These are phyloP conservation scores for Fusarium tricinctum DNA, from an alignment of 2,329 filamentous ascomycete genomes.

Conservation along the genomic window DNA sequence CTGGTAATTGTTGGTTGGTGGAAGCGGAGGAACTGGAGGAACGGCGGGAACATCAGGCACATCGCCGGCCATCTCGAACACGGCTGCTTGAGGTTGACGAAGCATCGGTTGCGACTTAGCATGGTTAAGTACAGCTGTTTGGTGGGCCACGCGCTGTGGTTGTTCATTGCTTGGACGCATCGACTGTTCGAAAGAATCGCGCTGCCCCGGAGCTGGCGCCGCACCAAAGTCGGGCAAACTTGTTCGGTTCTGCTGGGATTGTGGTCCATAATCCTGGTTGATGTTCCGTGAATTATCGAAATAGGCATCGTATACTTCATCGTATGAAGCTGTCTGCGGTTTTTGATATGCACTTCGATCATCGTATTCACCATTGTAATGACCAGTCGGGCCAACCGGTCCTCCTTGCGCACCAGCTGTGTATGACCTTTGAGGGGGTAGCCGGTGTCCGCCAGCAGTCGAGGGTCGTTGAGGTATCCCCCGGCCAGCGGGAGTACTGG, in stretches of 20 bases:
- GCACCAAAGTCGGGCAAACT: conserved; percentile 62
- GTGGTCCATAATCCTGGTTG: conserved; percentile 44
- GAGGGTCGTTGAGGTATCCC: conserved; percentile 67
- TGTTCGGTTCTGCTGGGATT: conserved; percentile 43
- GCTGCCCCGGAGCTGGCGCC: conserved; percentile 50
- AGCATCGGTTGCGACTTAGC: conserved; percentile 78
- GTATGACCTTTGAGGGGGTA: conserved; percentile 68
- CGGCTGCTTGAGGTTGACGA: conserved; percentile 73
- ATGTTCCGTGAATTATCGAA: conserved; percentile 59
- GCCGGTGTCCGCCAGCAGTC: conserved; percentile 67
- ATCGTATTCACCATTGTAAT: conserved; percentile 52
- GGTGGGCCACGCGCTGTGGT: conserved; percentile 65
- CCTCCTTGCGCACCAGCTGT: conserved; percentile 58
- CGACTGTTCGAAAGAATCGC: conserved; percentile 64
- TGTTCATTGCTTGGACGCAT: conserved; percentile 58
- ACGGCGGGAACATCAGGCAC: conserved; percentile 68
- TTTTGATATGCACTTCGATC: conserved; percentile 50
- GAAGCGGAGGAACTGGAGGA: conserved; percentile 57
- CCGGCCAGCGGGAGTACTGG: conserved; percentile 61
- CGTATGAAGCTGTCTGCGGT: conserved; percentile 57
- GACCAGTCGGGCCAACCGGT: conserved; percentile 47
- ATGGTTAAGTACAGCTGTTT: conserved; percentile 67
- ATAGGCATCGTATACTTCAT: conserved; percentile 69
- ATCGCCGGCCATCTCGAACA: conserved; percentile 81
- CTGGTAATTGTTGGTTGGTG: conserved; percentile 47